Percentiles rank a stretch among this genome's conserved stretches.
Evolutionary conservation across 768 basidiomycete genomes (phyloP).

Genomic region (Leccinum fibrillosum): DNA sequence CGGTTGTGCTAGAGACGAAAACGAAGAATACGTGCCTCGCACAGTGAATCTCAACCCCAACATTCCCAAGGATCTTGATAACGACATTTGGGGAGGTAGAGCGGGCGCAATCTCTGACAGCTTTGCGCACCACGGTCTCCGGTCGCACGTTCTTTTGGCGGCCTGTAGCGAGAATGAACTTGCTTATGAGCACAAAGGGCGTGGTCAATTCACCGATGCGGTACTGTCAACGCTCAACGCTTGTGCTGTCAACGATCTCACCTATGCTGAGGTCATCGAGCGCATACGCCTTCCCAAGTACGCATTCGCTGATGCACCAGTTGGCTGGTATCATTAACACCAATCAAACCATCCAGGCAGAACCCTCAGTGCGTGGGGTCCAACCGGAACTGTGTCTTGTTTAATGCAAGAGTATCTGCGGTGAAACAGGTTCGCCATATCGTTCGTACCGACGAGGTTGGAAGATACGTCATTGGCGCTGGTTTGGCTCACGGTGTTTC

Average conservation of each 20-base stretch:
- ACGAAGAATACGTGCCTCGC: slow-evolving; percentile 8
- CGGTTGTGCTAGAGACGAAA: slow-evolving; percentile 29
- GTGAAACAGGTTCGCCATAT: slow-evolving; percentile 5
- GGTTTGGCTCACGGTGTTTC: slow-evolving; percentile 28
- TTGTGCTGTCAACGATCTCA: slow-evolving; percentile 12
- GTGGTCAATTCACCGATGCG: slow-evolving; percentile 25
- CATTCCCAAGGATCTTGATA: slow-evolving; percentile 24
- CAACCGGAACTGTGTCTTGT: slow-evolving; percentile 22
- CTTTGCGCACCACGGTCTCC: slow-evolving; percentile 27
- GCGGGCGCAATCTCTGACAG: slow-evolving; percentile 11
- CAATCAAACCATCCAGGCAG: slow-evolving; percentile 14
- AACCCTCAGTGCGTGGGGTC: slow-evolving; percentile 29
- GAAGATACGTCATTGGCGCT: slow-evolving; percentile 19
- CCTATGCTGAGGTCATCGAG: slow-evolving; percentile 23
- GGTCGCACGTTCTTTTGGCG: slow-evolving; percentile 42
- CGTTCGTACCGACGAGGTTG: neutral
- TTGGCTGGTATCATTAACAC: neutral
- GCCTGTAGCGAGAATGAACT: slow-evolving; percentile 37
- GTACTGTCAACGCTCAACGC: slow-evolving; percentile 16
- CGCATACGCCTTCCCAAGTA: slow-evolving; percentile 16
- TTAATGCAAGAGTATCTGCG: slow-evolving; percentile 18
- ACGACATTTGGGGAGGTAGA: slow-evolving; percentile 18
- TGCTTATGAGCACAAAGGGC: slow-evolving; percentile 25
- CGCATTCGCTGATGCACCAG: neutral
- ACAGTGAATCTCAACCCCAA: neutral